A percentile compares a stretch with the other conserved stretches of the same genome.
Conservation (phyloP, 345 rosid genomes). For the Citrus medica region DNA sequence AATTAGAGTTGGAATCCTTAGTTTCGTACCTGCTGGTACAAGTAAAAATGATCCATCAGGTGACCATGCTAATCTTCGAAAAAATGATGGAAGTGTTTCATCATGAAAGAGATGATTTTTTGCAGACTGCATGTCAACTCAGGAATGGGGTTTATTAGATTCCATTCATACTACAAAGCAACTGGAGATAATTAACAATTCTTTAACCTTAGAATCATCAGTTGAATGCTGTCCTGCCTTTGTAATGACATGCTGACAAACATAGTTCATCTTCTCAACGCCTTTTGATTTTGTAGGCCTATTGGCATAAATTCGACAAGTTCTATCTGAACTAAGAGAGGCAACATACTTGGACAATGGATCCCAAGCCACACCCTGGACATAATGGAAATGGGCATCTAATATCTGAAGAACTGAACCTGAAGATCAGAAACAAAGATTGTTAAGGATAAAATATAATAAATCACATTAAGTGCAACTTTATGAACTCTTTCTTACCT, state of each 20-base stretch:
- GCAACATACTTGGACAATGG: slow-evolving; percentile 80
- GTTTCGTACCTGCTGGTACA: slow-evolving; percentile 71
- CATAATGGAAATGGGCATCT: slow-evolving; percentile 91
- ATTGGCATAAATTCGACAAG: slow-evolving; percentile 78
- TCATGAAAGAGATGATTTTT: slow-evolving; percentile 89
- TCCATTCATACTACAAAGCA: slow-evolving; percentile 6
- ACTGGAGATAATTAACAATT: slow-evolving; percentile 8
- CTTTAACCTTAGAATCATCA: slow-evolving; percentile 67
- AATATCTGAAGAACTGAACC: slow-evolving; percentile 89
- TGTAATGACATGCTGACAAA: slow-evolving; percentile 74
- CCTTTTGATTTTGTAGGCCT: slow-evolving; percentile 69
- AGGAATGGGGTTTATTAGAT: slow-evolving; percentile 1
- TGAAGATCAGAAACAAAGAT: slow-evolving; percentile 28
- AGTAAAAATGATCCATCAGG: slow-evolving; percentile 97
- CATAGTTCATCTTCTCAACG: slow-evolving; percentile 57
- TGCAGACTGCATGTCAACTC: slow-evolving; percentile 38
- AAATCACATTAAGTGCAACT: background rate
- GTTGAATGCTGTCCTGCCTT: slow-evolving; percentile 66
- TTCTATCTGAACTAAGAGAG: slow-evolving; percentile 93
- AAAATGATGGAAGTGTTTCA: slow-evolving; percentile 93
- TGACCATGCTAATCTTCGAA: slow-evolving; percentile 97
- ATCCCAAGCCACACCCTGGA: slow-evolving; percentile 99
- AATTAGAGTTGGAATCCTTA: background rate
- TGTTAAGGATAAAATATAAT: background rate
- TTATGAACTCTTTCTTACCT: slow-evolving; percentile 45